Evolutionary conservation across 164 flowering plant genomes (phyloP), one percentile per base, ranked within the genome.

Genomic region (Platanus orientalis): DNA sequence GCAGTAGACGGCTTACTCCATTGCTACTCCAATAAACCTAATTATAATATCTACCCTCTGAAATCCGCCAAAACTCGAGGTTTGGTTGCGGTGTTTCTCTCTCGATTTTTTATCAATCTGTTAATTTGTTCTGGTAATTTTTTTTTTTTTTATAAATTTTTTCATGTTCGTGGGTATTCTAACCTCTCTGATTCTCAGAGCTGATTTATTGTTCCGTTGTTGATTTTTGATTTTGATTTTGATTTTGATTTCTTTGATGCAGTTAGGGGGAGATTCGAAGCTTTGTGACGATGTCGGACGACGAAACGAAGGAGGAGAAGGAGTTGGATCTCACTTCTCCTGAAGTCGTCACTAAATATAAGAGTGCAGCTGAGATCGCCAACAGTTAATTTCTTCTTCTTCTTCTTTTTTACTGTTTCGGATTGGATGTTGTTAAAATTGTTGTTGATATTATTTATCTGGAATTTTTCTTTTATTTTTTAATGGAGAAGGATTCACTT

Each of bases 301-400:
- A 90, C 1, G 96, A 90, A 62, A 78, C 80, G 42, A 84, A 66
- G 30, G 75, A 83, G 71, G 94, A 87, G 92, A 78, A 71, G 76
- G 94, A 87, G 88, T 67, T 87, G 78, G 96, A 90, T 81, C 96
- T 90, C 73, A 27, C 81, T 36, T 83, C 86, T 64, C 83, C 86
- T 44, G 94, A 87, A 53, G 96, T 87, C 29, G 96, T 90, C 61
- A 90, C 96, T 65, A 90, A 90, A 67, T 90, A 90, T 83, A 90
- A 90, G 73, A 78, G 68, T 68, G 96, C 94, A 2, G 88, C 96
- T 23, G 96, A 90, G 69, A 87, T 87, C 34, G 73, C 81, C 51
- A 90, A 90, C 77, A 84, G 92, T 89, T 48, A 72, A 2, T 27
- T 19, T 58, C 45, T 30, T 72, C 42, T 40, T 51, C 1, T 52